Base-by-base conservation (phyloP, 768 basidiomycete species). In the Phylloporus sp. region DNA sequence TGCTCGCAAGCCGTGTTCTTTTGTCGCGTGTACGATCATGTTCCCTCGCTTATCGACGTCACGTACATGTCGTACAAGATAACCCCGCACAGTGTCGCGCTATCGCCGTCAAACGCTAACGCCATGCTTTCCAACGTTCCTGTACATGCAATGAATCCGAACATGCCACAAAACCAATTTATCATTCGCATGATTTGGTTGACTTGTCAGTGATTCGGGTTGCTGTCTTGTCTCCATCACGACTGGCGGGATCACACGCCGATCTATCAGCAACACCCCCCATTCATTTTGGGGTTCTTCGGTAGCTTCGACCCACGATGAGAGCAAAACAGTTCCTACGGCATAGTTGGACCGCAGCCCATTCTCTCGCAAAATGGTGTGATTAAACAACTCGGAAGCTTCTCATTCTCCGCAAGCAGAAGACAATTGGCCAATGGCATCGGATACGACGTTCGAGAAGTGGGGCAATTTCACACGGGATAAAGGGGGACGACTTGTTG, bases 71-170 rank as follows among this genome's bases (percentile, higher is more conserved):
- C 58, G 42, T 54, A 52, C 41, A 13, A 15, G 12, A 20, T 55
- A 59, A 55, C 49, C 44, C 58, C 58, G 49, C 56, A 45, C 4
- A 5, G 16, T 45, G 29, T 32, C 44, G 26, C 23, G 26, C 41
- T 42, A 42, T 38, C 36, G 10, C 36, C 36, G 36, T 38, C 35
- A 36, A 38, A 38, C 11, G 36, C 20, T 38, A 38, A n/a, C 36
- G 36, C 36, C 20, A 38, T 38, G 36, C 18, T 38, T 32, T 38
- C 22, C 5, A 12, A 24, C 6, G 39, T 24, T 40, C 39, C 23
- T 24, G 7, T 18, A n/a, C n/a, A 29, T 29, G 8, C 35, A 24
- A 23, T 15, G 23, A 23, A 40, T 3, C 39, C 39, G 39, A 13
- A 5, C 38, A 11, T 11, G 11, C 20, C 36, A 22, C 18, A 10